Evolutionary conservation across 352 stramenopile genomes (phyloP).

Genomic region (Phytophthora aleatoria): DNA sequence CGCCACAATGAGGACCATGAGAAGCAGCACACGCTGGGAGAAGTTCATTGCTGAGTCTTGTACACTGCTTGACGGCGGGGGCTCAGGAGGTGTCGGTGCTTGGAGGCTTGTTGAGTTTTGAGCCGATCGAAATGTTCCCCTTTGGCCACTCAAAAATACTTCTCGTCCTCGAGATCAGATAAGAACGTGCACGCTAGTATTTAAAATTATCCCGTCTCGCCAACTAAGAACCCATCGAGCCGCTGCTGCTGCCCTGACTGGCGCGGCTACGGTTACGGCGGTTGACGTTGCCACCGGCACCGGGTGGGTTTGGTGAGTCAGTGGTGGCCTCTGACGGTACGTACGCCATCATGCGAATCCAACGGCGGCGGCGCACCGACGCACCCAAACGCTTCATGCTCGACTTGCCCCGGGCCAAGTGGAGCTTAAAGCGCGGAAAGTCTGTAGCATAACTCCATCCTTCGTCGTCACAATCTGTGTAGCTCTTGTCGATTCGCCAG

Average conservation of each 20-base stretch:
- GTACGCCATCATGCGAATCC: conserved; percentile 88
- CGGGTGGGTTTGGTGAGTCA: conserved; percentile 19
- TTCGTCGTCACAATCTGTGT: conserved; percentile 89
- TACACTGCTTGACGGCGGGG: conserved; percentile 1
- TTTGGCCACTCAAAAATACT: background rate
- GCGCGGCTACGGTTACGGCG: conserved; percentile 26
- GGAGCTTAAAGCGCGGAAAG: conserved; percentile 86
- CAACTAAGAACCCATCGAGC: conserved; percentile 35
- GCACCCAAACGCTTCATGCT: conserved; percentile 77
- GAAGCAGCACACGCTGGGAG: conserved; percentile 21
- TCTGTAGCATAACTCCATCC: conserved; percentile 89
- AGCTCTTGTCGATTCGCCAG: conserved; percentile 89
- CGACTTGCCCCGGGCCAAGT: conserved; percentile 79
- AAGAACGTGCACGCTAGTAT: conserved; percentile 2
- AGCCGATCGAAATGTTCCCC: background rate
- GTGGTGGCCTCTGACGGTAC: conserved; percentile 52
- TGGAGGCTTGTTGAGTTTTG: conserved; percentile 4
- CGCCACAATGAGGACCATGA: conserved; percentile 21
- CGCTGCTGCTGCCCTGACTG: conserved; percentile 38
- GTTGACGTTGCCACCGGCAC: background rate
- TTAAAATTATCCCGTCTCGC: conserved; percentile 26
- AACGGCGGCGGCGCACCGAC: conserved; percentile 76
- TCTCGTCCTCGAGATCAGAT: conserved; percentile 21
- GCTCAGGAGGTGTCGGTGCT: background rate
- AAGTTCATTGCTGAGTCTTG: conserved; percentile 19